phyloP scores from a whole-genome alignment of 148 eudicot genomes.

The Silene latifolia region DNA sequence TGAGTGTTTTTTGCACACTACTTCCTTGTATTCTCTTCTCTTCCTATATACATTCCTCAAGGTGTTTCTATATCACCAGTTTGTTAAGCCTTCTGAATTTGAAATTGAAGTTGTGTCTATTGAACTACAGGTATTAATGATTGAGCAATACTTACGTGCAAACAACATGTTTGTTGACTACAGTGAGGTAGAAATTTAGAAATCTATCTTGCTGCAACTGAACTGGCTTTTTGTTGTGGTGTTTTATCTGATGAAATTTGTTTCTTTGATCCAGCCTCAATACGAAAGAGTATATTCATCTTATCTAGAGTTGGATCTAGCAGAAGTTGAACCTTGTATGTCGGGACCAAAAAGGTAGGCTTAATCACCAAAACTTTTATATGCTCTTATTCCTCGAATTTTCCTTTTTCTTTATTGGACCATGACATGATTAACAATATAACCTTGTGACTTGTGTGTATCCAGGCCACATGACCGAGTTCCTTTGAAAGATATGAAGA shows the following conservation, averaged over 20 bases:
- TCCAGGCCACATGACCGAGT: constrained; percentile 91
- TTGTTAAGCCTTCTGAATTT: background rate
- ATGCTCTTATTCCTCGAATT: background rate
- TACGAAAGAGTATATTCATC: constrained; percentile 69
- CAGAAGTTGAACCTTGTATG: constrained; percentile 77
- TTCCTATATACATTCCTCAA: background rate
- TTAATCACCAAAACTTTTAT: background rate
- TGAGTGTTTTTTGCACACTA: constrained; percentile 24
- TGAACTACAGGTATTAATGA: constrained; percentile 63
- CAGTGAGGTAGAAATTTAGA: constrained; percentile 75
- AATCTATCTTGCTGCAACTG: background rate
- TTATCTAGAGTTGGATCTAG: constrained; percentile 77
- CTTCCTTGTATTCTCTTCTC: background rate
- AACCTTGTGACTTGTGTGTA: background rate
- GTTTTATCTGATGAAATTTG: constrained; percentile 5
- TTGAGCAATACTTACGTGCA: constrained; percentile 91
- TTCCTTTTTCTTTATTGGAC: background rate
- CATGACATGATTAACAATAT: background rate
- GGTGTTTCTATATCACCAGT: background rate
- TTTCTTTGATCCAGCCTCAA: constrained; percentile 55
- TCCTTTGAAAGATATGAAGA: constrained; percentile 79
- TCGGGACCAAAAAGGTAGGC: constrained; percentile 92
- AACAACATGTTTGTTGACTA: constrained; percentile 96
- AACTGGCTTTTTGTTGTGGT: constrained; percentile 1
- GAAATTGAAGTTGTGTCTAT: background rate